phyloP scores from a whole-genome alignment of 2,329 filamentous ascomycete species.

The Berkeleyomyces rouxiae region DNA sequence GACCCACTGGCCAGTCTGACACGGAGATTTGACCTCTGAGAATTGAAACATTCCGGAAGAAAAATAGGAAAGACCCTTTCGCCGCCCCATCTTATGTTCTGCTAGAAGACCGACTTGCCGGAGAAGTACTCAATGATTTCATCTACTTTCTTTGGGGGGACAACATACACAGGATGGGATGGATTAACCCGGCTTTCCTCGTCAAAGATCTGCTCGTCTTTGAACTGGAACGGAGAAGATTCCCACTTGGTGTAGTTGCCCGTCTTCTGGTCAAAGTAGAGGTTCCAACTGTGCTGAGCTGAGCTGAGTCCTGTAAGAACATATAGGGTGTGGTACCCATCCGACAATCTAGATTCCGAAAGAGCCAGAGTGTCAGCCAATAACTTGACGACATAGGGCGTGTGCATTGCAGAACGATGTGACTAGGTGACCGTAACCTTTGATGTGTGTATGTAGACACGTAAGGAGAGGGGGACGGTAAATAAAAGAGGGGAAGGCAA shows the following conservation, averaged over 20 bases:
- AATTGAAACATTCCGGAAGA: background rate
- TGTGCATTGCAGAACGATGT: background rate
- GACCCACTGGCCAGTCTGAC: background rate
- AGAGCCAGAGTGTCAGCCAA: background rate
- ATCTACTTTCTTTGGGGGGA: constrained; percentile 54
- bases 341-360: constrained; percentile 40
- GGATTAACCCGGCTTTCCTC: constrained; percentile 51
- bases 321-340: constrained; percentile 89
- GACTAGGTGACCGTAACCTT: background rate
- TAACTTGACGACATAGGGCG: constrained; percentile 1
- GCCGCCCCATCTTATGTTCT: constrained; percentile 5
- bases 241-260: constrained; percentile 10
- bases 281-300: constrained; percentile 52
- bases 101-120: constrained; percentile 39
- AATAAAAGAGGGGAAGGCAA: constrained; percentile 4
- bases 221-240: constrained; percentile 3
- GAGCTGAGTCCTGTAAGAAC: constrained; percentile 73
- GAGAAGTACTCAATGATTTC: constrained; percentile 49
- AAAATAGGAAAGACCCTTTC: background rate
- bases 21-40: background rate
- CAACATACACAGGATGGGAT: constrained; percentile 72
- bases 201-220: constrained; percentile 40
- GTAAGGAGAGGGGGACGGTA: background rate
- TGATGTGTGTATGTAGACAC: constrained; percentile 5
- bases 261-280: constrained; percentile 19